Base-by-base conservation (phyloP, 1,284 basidiomycete species). In the Ustilago hordei region DNA sequence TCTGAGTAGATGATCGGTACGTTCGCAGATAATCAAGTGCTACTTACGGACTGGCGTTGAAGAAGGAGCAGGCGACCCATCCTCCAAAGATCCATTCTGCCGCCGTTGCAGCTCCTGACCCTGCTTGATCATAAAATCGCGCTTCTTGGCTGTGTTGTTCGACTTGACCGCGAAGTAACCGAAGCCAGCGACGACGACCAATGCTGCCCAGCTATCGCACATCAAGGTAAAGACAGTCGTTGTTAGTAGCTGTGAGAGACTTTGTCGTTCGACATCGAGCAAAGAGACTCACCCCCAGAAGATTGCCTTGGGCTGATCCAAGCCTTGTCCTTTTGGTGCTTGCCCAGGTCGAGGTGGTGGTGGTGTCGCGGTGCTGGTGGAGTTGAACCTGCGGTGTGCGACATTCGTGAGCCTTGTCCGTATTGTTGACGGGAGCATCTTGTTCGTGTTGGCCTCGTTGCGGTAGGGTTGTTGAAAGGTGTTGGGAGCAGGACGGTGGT, bases 71-170 rank as follows among this genome's bases (percentile, higher is more conserved):
- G 47, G 19, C 13, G 58, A 36, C n/a, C 43, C 68, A 2, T 41
- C 56, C 3, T 69, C 52, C 8, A 15, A 54, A 12, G 36, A 34
- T 39, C 41, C 60, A 2, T 36, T 39, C 3, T 39, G 17, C 15
- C 56, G 56, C 23, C 56, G 56, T 32, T 66, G 69, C 39, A 64
- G 55, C 34, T 64, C 56, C 38, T 70, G 75, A 5, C 70, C 75
- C 36, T 74, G 75, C 52, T 55, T 64, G 61, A 78, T 70, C 75
- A 78, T 78, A n/a, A 73, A 74, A 2, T 74, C 63, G 19, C 60
- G 63, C 67, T 78, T 78, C 66, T 78, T 78, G 55, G 66, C 68
- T 11, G 76, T 72, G 61, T 78, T 78, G 62, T 61, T 69, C 45
- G 63, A 60, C 55, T 78, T 78, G 69, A 78, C 76, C 15, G 57